Evolutionary conservation across 805 yeast genomes (phyloP).

Genomic region (Lipomyces yamanashiensis): DNA sequence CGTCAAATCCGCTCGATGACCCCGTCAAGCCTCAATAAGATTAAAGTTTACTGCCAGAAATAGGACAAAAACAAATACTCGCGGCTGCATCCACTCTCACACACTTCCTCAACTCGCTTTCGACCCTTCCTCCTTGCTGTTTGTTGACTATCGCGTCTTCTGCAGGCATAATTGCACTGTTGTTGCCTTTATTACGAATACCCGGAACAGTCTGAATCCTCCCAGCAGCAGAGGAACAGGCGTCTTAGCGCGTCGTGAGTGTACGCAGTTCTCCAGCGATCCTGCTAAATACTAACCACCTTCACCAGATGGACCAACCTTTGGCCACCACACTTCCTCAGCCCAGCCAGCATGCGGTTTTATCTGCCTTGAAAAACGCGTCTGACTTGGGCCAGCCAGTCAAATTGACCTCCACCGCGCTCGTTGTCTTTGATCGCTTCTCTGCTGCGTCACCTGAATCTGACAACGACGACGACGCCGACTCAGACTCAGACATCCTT

Average conservation of each 20-base stretch:
- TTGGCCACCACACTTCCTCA: constrained; percentile 25
- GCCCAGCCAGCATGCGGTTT: constrained; percentile 21
- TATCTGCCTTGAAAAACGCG: constrained; percentile 18
- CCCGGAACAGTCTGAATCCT: not conserved
- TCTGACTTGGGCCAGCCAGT: constrained; percentile 16
- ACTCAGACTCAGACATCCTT: constrained; percentile 26
- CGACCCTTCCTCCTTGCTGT: not conserved
- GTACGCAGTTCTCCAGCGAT: not conserved
- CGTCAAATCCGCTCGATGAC: not conserved
- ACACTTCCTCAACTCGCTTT: not conserved
- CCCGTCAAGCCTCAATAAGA: not conserved
- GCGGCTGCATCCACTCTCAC: not conserved
- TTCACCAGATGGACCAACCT: constrained; percentile 22
- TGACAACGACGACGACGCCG: not conserved
- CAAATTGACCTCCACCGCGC: constrained; percentile 26
- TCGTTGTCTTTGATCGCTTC: constrained; percentile 17
- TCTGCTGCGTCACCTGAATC: not conserved
- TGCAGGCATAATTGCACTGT: no score
- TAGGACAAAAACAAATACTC: not conserved
- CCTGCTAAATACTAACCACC: not conserved
- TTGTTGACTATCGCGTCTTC: not conserved
- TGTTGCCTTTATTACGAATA: no score
- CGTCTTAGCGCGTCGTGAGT: not conserved
- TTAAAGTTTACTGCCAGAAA: not conserved
- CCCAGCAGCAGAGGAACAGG: not conserved